phyloP scores from a whole-genome alignment of 768 basidiomycete genomes.

The Podaxis carcinomalis region DNA sequence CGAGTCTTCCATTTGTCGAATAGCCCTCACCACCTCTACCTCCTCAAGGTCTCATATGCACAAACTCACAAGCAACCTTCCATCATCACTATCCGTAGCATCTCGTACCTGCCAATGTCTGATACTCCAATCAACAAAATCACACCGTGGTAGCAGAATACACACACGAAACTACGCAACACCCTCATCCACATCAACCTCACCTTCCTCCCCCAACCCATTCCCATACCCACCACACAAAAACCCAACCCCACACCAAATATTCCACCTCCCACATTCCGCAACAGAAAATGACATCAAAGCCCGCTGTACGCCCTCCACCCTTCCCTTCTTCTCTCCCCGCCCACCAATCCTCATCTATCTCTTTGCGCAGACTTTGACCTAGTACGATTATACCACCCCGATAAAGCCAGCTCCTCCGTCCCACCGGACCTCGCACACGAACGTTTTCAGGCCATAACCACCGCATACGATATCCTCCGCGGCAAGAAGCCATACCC shows the following conservation, averaged over 20 bases:
- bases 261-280: constrained; percentile 53
- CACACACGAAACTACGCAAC: neutral
- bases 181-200: neutral
- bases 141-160: neutral
- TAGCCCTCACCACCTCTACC: neutral
- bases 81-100: neutral
- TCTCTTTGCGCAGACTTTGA: constrained; percentile 56
- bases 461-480: constrained; percentile 62
- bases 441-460: constrained; percentile 65
- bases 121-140: neutral
- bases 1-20: neutral
- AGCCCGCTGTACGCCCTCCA: constrained; percentile 52
- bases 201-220: constrained; percentile 9
- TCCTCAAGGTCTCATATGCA: neutral
- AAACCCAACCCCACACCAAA: constrained; percentile 57
- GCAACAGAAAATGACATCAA: constrained; percentile 54
- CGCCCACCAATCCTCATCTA: neutral
- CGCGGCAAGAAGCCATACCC: constrained; percentile 38
- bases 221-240: constrained; percentile 49
- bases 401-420: constrained; percentile 49
- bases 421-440: constrained; percentile 49
- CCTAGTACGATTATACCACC: constrained; percentile 76
- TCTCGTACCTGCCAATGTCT: neutral
- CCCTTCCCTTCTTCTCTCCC: neutral
- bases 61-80: neutral